Percentiles rank a stretch among this genome's conserved stretches.
These are phyloP conservation scores for Lactuca sativa DNA, from an alignment of 129 eudicot genomes.

Conservation along the genomic window DNA sequence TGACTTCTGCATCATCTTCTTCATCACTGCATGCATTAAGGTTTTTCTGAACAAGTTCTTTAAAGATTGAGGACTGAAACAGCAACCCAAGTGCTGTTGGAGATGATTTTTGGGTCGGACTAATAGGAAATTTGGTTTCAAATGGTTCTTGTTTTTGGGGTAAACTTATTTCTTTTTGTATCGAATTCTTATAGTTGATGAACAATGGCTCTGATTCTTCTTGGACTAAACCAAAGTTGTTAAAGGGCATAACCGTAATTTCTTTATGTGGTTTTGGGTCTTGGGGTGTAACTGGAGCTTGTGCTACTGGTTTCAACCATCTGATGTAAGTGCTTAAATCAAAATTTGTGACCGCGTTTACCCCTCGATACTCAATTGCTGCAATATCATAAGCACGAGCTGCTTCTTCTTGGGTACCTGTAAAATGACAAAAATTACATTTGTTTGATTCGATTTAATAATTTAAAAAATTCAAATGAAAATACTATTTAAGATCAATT, in stretches of 20 bases:
- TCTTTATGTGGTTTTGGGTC: constrained; percentile 35
- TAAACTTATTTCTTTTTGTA: constrained; percentile 20
- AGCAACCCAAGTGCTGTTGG: constrained; percentile 72
- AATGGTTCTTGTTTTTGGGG: constrained; percentile 36
- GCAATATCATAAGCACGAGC: constrained; percentile 88
- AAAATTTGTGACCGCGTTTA: constrained; percentile 74
- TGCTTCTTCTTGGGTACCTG: constrained; percentile 92
- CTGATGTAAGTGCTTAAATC: constrained; percentile 72
- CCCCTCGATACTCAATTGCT: constrained; percentile 82
- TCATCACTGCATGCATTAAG: constrained; percentile 37
- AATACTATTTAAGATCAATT: not conserved
- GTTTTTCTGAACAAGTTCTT: constrained; percentile 74
- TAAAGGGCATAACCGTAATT: constrained; percentile 23
- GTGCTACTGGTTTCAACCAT: constrained; percentile 67
- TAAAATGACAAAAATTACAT: not conserved
- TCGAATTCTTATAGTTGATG: constrained; percentile 23
- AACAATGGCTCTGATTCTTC: constrained; percentile 35
- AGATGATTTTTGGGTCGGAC: constrained; percentile 51
- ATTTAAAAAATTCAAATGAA: not conserved
- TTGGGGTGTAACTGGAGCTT: constrained; percentile 35
- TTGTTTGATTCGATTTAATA: not conserved
- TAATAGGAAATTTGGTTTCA: constrained; percentile 38
- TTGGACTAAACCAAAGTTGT: constrained; percentile 24
- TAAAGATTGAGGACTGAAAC: constrained; percentile 62
- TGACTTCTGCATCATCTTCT: constrained; percentile 34